A percentile compares a stretch with the other conserved stretches of the same genome.
Evolutionary conservation across 805 yeast genomes (phyloP).

Genomic region (Suhomyces faveliae): DNA sequence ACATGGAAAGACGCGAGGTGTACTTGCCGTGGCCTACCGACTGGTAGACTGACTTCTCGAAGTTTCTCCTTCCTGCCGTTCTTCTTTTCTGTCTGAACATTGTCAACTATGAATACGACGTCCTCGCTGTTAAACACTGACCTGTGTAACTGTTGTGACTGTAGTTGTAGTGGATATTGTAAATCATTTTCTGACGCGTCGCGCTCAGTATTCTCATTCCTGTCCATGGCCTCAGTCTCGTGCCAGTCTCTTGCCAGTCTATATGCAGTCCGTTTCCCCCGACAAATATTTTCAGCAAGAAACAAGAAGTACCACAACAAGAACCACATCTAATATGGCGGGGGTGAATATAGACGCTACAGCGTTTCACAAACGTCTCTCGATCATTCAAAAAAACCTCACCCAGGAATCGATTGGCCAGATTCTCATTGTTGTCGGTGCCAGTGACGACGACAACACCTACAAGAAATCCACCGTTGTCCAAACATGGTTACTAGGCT

Average conservation of each 20-base stretch:
- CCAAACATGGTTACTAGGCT: conserved; percentile 90
- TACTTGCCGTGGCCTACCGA: conserved; percentile 24
- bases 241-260: too few relatives aligned
- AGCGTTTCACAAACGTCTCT: conserved; percentile 53
- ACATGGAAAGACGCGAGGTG: conserved; percentile 68
- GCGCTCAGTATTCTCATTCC: too few relatives aligned
- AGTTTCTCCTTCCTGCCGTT: conserved; percentile 70
- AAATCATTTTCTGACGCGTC: too few relatives aligned
- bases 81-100: conserved; percentile 79
- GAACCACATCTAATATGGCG: conserved; percentile 48
- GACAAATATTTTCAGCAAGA: neutral
- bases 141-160: too few relatives aligned
- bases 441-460: conserved; percentile 84
- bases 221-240: too few relatives aligned
- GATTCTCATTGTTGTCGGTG: conserved; percentile 69
- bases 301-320: neutral
- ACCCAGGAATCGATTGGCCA: conserved; percentile 23
- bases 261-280: neutral
- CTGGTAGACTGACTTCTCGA: conserved; percentile 32
- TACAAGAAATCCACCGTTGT: conserved; percentile 83
- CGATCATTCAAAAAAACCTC: conserved; percentile 37
- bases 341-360: conserved; percentile 56
- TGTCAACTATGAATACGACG: too few relatives aligned
- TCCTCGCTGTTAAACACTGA: too few relatives aligned
- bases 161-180: too few relatives aligned